These are phyloP conservation scores for Dactylella cylindrospora DNA, from an alignment of 2,329 filamentous ascomycete genomes.

Conservation along the genomic window DNA sequence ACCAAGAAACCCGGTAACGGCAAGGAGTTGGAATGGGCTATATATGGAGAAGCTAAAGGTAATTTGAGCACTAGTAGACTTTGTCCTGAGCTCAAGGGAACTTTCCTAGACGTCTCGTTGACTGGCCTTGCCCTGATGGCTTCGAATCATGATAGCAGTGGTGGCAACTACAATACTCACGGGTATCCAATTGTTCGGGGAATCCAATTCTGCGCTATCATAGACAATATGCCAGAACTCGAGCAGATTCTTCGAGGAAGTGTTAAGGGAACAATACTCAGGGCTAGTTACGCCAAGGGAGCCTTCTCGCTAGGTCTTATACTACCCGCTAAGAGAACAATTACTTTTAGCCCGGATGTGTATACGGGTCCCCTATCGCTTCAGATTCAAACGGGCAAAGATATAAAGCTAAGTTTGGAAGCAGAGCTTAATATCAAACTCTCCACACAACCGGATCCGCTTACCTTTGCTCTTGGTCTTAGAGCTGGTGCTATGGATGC, in stretches of 20 bases:
- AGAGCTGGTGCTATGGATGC: slow-evolving; percentile 33
- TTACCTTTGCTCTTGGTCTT: slow-evolving; percentile 43
- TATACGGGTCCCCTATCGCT: slow-evolving; percentile 42
- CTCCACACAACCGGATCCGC: slow-evolving; percentile 28
- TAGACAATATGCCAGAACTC: slow-evolving; percentile 35
- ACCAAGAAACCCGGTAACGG: slow-evolving; percentile 17
- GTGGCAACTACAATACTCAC: slow-evolving; percentile 32
- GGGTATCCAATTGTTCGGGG: slow-evolving; percentile 43
- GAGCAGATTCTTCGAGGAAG: slow-evolving; percentile 28
- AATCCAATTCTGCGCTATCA: slow-evolving; percentile 44
- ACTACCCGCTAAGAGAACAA: slow-evolving; percentile 32
- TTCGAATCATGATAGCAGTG: slow-evolving; percentile 26
- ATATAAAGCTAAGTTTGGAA: slow-evolving; percentile 32
- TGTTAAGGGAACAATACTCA: slow-evolving; percentile 37
- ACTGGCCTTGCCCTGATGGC: slow-evolving; percentile 42
- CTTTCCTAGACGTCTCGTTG: slow-evolving; percentile 43
- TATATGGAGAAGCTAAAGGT: slow-evolving; percentile 41
- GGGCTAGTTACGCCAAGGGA: slow-evolving; percentile 24
- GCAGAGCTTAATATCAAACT: slow-evolving; percentile 38
- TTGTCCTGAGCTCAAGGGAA: slow-evolving; percentile 29
- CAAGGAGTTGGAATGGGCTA: slow-evolving; percentile 20
- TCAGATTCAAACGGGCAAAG: slow-evolving; percentile 23
- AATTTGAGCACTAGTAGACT: slow-evolving; percentile 12
- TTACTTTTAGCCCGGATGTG: slow-evolving; percentile 13
- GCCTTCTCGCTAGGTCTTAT: slow-evolving; percentile 41